Base-by-base conservation (phyloP, 164 flowering plant species). In the Nelumbo lutea region DNA sequence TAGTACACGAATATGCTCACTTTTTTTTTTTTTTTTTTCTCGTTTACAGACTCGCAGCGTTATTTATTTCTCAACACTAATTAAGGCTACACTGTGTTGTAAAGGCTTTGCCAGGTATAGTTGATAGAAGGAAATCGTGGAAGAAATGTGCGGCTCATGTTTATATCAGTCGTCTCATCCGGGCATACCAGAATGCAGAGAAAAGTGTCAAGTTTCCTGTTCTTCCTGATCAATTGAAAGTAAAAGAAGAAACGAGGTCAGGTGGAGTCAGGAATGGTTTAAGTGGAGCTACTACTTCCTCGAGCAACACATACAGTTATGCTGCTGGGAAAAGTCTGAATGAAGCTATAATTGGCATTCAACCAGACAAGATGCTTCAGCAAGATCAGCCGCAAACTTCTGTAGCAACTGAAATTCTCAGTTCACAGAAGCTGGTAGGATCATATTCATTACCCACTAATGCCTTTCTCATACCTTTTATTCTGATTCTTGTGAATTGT, bases 111-210 rank as follows among this genome's bases (percentile, higher is more conserved):
- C 68, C 66, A 62, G 72, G 45, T 68, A 7, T 48, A 8, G 65
- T 42, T 53, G 73, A 65, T 48, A 64, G 62, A 61, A 80, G 47
- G 48, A 70, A 59, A 41, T 68, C 85, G 38, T 62, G 80, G 86
- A 91, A 87, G 76, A 82, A 78, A 77, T 82, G 87, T 68, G 79
- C 81, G 2, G 41, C 82, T 60, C 97, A 91, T 72, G 85, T 87
- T 40, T 73, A 81, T 75, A 84, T 91, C 67, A 74, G 84, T 62
- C 85, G 60, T 60, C 77, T 91, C 40, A 87, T 88, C 61, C 75
- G 13, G 67, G 73, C 6, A 67, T 75, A 78, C 67, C 76, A 82
- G 66, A 69, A 47, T 40, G 39, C 79, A 45, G 83, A 83, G 52
- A 70, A 68, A 68, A 74, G 66, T 57, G 75, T 73, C 47, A 71